These are phyloP conservation scores for Rhexocercosporidium sp. DNA, from an alignment of 2,329 filamentous ascomycete genomes.

Conservation along the genomic window DNA sequence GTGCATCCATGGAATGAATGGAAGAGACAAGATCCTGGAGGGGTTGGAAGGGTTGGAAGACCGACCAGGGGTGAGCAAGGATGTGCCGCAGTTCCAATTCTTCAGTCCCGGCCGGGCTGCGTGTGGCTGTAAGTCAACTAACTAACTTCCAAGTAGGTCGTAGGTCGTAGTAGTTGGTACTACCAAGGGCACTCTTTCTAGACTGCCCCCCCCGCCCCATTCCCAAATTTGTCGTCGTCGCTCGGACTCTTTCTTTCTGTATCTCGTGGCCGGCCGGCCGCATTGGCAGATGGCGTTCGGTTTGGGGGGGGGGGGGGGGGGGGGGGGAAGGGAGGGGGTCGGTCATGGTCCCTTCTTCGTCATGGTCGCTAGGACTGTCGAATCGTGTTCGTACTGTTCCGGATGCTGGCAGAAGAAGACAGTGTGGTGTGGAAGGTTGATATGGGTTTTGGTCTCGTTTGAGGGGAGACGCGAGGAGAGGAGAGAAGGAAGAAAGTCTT, in stretches of 20 bases:
- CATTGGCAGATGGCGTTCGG: not conserved
- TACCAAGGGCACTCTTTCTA: not conserved
- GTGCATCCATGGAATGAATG: too few species aligned
- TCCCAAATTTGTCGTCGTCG: slow-evolving; percentile 3
- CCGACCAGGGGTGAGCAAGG: not conserved
- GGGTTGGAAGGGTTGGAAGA: not conserved
- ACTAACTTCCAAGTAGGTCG: not conserved
- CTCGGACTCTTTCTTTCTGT: not conserved
- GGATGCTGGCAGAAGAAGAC: not conserved
- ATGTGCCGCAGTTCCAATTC: slow-evolving; percentile 2
- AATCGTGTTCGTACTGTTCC: not conserved
- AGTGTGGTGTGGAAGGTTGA: not conserved
- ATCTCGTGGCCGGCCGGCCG: not conserved
- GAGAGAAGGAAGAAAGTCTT: not conserved
- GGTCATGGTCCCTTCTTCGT: not conserved
- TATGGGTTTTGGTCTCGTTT: not conserved
- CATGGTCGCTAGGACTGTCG: not conserved
- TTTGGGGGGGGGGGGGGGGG: not conserved
- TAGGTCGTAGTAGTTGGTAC: not conserved
- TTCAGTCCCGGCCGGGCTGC: not conserved
- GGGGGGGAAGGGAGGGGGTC: too few species aligned
- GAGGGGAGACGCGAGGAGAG: not conserved
- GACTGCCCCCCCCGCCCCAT: slow-evolving; percentile 4
- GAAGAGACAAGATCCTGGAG: too few species aligned
- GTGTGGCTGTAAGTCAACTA: too few species aligned